phyloP scores from a whole-genome alignment of 805 yeast species.

The Candida ponderosae region DNA sequence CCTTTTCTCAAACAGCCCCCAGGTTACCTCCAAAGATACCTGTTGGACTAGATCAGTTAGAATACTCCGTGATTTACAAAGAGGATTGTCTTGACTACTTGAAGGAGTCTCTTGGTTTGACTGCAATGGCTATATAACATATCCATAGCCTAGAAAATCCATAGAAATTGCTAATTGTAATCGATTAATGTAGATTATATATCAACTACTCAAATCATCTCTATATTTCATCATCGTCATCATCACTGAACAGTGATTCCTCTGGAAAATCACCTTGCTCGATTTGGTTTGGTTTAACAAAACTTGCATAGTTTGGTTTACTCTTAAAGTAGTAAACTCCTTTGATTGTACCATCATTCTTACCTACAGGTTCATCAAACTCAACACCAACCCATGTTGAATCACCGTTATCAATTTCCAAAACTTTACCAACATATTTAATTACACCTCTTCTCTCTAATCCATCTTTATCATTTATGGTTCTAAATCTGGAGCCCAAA shows the following conservation, averaged over 20 bases:
- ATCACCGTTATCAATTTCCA: slow-evolving; percentile 48
- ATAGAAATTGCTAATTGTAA: no score
- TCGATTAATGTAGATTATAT: no score
- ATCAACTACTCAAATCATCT: no score
- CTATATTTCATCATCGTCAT: slow-evolving; percentile 40
- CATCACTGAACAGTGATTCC: slow-evolving; percentile 34
- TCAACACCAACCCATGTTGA: slow-evolving; percentile 81
- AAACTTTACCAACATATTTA: slow-evolving; percentile 59
- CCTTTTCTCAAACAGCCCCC: no score
- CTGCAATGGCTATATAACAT: no score
- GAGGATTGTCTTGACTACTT: slow-evolving; percentile 8
- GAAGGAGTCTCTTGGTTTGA: slow-evolving; percentile 1
- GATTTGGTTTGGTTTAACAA: slow-evolving; percentile 62
- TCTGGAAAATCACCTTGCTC: slow-evolving; percentile 64
- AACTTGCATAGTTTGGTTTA: slow-evolving; percentile 57
- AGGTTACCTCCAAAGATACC: slow-evolving; percentile 19
- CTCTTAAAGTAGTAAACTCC: slow-evolving; percentile 54
- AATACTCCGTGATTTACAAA: slow-evolving; percentile 12
- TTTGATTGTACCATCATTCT: slow-evolving; percentile 69
- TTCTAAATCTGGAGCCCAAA: slow-evolving; percentile 48
- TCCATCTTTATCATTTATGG: slow-evolving; percentile 33
- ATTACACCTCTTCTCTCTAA: slow-evolving; percentile 61
- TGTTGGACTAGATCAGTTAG: slow-evolving; percentile 16
- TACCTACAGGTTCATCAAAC: slow-evolving; percentile 69
- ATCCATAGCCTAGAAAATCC: no score